phyloP scores from a whole-genome alignment of 495 filamentous ascomycete species.

The Lepraria neglecta region DNA sequence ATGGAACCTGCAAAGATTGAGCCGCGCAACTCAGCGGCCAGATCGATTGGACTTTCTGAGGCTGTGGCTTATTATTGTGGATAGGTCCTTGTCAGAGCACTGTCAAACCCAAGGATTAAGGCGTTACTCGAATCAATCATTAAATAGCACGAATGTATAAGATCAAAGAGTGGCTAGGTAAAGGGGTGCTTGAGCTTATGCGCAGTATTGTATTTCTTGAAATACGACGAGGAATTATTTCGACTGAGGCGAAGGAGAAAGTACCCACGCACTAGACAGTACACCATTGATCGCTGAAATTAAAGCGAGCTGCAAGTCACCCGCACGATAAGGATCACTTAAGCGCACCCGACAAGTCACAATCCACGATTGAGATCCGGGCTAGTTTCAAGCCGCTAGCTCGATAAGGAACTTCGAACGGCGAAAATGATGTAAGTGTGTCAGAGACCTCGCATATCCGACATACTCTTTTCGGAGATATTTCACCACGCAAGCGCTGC shows the following conservation, averaged over 20 bases:
- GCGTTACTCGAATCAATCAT: slow-evolving; percentile 22
- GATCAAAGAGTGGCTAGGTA: slow-evolving; percentile 15
- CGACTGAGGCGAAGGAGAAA: slow-evolving; percentile 3
- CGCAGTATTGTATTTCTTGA: slow-evolving; percentile 14
- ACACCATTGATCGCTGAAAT: slow-evolving; percentile 3
- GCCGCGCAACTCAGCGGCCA: too few relatives aligned
- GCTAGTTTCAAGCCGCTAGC: too few relatives aligned
- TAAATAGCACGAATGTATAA: slow-evolving; percentile 15
- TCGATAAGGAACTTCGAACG: not conserved
- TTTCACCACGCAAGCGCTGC: slow-evolving; percentile 1
- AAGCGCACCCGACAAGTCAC: too few relatives aligned
- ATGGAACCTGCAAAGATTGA: too few relatives aligned
- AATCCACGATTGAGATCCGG: too few relatives aligned
- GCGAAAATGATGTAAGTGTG: slow-evolving; percentile 10
- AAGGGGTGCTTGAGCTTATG: slow-evolving; percentile 11
- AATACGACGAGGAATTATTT: slow-evolving; percentile 11
- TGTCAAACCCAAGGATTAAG: slow-evolving; percentile 6
- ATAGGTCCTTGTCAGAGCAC: slow-evolving; percentile 24
- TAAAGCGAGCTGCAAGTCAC: not conserved
- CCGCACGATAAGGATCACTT: not conserved
- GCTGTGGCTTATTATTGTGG: too few relatives aligned
- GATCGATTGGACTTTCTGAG: too few relatives aligned
- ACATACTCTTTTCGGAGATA: slow-evolving; percentile 15
- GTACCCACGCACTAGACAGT: slow-evolving; percentile 4
- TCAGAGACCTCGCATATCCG: not conserved